These are phyloP conservation scores for Fusarium sp. DNA, from an alignment of 2,329 filamentous ascomycete species.

Conservation along the genomic window DNA sequence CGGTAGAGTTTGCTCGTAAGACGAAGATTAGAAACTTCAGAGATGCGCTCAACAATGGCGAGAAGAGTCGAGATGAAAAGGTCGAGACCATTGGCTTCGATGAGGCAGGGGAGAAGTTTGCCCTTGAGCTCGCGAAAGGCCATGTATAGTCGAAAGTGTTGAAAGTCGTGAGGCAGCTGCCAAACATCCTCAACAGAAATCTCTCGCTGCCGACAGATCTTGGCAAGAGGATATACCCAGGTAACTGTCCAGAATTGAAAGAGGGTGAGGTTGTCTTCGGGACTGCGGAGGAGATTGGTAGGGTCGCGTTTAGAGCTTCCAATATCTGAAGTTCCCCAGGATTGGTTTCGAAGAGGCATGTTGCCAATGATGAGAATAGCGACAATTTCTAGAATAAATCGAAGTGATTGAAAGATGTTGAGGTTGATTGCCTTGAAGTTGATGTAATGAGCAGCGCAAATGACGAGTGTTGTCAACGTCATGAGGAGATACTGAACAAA, in stretches of 20 bases:
- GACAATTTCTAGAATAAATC: conserved; percentile 37
- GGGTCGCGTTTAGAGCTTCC: conserved; percentile 43
- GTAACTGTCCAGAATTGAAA: conserved; percentile 87
- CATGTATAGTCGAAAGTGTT: conserved; percentile 76
- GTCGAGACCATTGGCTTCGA: conserved; percentile 81
- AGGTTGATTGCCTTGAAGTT: conserved; percentile 28
- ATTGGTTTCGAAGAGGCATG: conserved; percentile 51
- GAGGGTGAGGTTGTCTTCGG: conserved; percentile 79
- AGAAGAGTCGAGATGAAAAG: conserved; percentile 71
- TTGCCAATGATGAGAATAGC: conserved; percentile 46
- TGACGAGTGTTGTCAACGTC: conserved; percentile 44
- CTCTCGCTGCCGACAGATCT: conserved; percentile 67
- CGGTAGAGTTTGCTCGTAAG: conserved; percentile 50
- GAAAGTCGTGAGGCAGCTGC: conserved; percentile 80
- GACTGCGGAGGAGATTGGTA: conserved; percentile 61
- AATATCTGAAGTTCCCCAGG: conserved; percentile 47
- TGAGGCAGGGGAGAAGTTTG: conserved; percentile 72
- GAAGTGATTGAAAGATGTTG: conserved; percentile 38
- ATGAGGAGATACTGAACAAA: conserved; percentile 51
- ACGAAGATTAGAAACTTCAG: conserved; percentile 51
- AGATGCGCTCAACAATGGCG: conserved; percentile 60
- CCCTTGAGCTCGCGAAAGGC: conserved; percentile 77
- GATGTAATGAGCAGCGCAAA: conserved; percentile 46
- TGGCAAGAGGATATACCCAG: conserved; percentile 80
- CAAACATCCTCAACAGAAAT: conserved; percentile 83